Percentiles rank a stretch among this genome's conserved stretches.
phyloP scores from a whole-genome alignment of 2,329 filamentous ascomycete species.

The Diplodia corticola region DNA sequence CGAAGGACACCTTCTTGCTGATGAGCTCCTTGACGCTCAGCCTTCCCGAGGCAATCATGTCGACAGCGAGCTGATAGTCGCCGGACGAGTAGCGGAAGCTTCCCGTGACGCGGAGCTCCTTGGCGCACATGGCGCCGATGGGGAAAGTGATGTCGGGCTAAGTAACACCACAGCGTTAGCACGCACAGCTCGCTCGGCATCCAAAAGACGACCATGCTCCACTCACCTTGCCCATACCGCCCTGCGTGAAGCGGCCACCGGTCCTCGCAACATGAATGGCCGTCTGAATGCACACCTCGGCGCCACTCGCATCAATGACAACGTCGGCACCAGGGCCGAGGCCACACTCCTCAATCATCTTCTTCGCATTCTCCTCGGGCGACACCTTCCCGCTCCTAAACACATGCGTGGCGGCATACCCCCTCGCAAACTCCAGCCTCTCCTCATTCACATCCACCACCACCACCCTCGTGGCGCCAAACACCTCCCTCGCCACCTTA shows the following conservation, averaged over 20 bases:
- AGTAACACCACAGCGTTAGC: neutral
- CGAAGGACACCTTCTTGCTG: conserved; percentile 73
- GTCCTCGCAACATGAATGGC: conserved; percentile 50
- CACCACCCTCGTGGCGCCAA: conserved; percentile 83
- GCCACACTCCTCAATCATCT: conserved; percentile 63
- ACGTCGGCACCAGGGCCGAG: conserved; percentile 56
- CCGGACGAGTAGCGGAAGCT: conserved; percentile 88
- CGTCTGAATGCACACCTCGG: conserved; percentile 52
- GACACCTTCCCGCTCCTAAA: conserved; percentile 63
- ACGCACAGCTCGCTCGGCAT: too few relatives aligned
- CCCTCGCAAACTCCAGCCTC: conserved; percentile 75
- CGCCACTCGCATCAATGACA: conserved; percentile 51
- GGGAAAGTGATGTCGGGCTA: conserved; percentile 79
- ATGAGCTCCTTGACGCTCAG: conserved; percentile 78
- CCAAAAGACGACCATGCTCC: too few relatives aligned
- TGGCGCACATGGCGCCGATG: conserved; percentile 84
- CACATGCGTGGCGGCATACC: conserved; percentile 70
- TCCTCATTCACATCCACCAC: conserved; percentile 81
- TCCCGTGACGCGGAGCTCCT: conserved; percentile 84
- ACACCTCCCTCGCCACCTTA: conserved; percentile 73
- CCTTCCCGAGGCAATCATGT: conserved; percentile 70
- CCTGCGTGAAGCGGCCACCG: conserved; percentile 51
- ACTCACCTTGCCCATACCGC: conserved; percentile 72
- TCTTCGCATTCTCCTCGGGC: conserved; percentile 71
- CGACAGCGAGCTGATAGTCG: conserved; percentile 82